Base-by-base conservation (phyloP, 768 basidiomycete genomes). In the Paxillus ammoniavirescens region DNA sequence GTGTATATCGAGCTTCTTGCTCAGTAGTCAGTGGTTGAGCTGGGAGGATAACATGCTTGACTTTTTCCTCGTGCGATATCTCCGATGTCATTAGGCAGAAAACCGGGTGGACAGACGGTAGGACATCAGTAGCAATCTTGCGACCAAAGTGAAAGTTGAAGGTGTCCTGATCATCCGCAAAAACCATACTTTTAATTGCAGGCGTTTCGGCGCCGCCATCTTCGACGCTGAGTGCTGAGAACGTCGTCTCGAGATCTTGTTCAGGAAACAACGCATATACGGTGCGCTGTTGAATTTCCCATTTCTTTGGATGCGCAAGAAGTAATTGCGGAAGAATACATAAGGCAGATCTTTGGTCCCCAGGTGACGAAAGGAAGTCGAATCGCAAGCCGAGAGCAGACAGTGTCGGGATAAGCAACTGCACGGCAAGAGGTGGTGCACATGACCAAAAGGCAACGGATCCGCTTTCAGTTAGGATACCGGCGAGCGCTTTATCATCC, bases 81-180 rank as follows among this genome's bases (percentile, higher is more conserved):
- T 74, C 73, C 33, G 53, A 40, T 30, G 37, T 50, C 23, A 69
- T 43, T 35, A 70, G 44, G 33, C 50, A 26, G 23, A 58, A 41
- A 52, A 57, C 41, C 35, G 61, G 61, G 35, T 65, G 56, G 40
- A 53, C 47, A 14, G 50, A 42, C 64, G 58, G 26, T 57, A 50
- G 48, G 59, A 48, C 5, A 79, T 35, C 36, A 46, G 9, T 77
- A 53, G 13, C 63, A 50, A 43, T 56, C 59, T 30, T 69, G 68
- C 15, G 69, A 17, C 67, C 56, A 9, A 71, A 60, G 52, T 84
- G 78, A 57, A 92, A 84, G 28, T 71, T 70, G 66, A 93, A 90
- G 2, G 78, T 82, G 64, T 98, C 91, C 50, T 84, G 84, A 2
- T 73, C 72, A 61, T 92, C 93, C 55, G 80, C 69, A 59, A 91